Conservation (phyloP, 805 yeast species). For the Yarrowia yakushimensis region DNA sequence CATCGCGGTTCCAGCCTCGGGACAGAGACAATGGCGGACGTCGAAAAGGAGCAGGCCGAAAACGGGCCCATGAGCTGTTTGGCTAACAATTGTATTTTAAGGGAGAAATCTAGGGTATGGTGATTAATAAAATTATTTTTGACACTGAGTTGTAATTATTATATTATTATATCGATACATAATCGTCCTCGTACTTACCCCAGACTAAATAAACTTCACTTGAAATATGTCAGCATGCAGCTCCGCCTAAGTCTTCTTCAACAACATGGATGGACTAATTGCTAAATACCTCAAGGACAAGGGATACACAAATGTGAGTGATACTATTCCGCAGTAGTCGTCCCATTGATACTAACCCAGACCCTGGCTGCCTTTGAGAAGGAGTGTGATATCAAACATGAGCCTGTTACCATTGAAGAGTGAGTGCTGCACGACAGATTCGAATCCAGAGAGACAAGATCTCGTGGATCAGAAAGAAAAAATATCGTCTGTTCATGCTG, state of each 20-base stretch:
- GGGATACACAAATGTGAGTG: constrained; percentile 16
- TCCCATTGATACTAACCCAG: neutral
- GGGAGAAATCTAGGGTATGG: neutral
- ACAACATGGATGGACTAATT: constrained; percentile 3
- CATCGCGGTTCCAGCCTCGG: neutral
- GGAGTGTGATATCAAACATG: constrained; percentile 15
- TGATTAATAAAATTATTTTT: neutral
- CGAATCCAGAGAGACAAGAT: too few relatives aligned
- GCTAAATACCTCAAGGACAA: constrained; percentile 5
- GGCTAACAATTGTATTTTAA: constrained; percentile 15
- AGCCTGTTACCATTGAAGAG: constrained; percentile 13
- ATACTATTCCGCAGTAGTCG: neutral
- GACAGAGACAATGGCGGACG: neutral
- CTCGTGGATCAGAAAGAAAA: too few relatives aligned
- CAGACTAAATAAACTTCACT: neutral
- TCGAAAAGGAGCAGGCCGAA: neutral
- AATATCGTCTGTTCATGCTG: too few relatives aligned
- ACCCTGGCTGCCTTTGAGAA: neutral
- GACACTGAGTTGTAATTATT: too few relatives aligned
- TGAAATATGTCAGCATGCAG: neutral
- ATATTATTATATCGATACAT: too few relatives aligned
- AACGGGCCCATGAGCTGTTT: constrained; percentile 18
- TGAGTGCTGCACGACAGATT: too few relatives aligned
- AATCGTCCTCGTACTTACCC: neutral
- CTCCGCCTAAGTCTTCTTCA: neutral